A percentile compares a stretch with the other conserved stretches of the same genome.
Evolutionary conservation across 768 basidiomycete species (phyloP).

Genomic region (Boletus fagicola): DNA sequence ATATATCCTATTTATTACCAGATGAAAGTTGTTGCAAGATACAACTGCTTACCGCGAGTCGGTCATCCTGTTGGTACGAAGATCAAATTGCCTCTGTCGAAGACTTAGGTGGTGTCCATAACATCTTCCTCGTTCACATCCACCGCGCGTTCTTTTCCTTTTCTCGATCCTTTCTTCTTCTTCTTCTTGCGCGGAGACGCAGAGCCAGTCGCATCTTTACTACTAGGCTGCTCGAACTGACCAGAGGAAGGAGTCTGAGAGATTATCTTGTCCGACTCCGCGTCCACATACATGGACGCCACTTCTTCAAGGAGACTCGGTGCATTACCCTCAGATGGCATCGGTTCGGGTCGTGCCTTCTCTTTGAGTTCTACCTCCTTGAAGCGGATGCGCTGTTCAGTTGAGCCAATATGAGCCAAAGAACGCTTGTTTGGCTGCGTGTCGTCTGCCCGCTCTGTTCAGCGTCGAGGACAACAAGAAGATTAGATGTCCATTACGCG

Average conservation of each 20-base stretch:
- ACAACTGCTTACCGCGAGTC: background rate
- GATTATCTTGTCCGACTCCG: background rate
- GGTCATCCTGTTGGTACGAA: background rate
- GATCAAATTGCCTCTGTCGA: background rate
- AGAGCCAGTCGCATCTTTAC: background rate
- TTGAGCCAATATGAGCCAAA: conserved; percentile 56
- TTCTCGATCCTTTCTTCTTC: conserved; percentile 17
- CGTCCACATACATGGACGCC: conserved; percentile 20
- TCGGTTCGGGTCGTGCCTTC: conserved; percentile 34
- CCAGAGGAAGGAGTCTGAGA: background rate
- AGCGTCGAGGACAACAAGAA: background rate
- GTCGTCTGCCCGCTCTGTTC: conserved; percentile 33
- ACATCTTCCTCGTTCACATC: conserved; percentile 15
- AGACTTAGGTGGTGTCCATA: conserved; percentile 19
- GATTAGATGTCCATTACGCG: background rate
- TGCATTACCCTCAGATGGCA: conserved; percentile 4
- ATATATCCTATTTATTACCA: background rate
- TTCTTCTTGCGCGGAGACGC: conserved; percentile 14
- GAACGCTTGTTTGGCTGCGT: conserved; percentile 49
- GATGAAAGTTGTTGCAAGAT: background rate
- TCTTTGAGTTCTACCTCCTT: conserved; percentile 59
- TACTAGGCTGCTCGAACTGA: background rate
- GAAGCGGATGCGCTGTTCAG: conserved; percentile 70
- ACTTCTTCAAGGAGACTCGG: conserved; percentile 21
- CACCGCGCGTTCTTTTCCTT: conserved; percentile 30